Evolutionary conservation across 1,284 basidiomycete genomes (phyloP).

Genomic region (Sporisorium reilianum): DNA sequence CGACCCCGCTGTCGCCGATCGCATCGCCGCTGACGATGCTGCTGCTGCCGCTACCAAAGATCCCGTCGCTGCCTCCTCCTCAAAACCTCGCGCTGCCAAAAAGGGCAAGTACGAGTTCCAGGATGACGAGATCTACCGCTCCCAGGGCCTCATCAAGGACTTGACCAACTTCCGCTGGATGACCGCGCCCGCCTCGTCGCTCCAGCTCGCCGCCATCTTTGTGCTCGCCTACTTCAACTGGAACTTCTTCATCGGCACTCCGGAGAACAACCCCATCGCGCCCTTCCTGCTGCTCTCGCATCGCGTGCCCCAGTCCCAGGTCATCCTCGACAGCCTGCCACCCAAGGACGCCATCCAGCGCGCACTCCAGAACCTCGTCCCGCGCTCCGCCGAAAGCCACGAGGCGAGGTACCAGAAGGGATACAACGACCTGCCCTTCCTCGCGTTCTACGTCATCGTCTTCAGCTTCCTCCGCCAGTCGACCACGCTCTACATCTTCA

Average conservation of each 20-base stretch:
- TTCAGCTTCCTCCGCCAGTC: slow-evolving; percentile 90
- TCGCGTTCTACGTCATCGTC: slow-evolving; percentile 88
- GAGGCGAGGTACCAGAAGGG: slow-evolving; percentile 62
- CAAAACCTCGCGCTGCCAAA: slow-evolving; percentile 7
- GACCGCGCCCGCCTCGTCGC: slow-evolving; percentile 56
- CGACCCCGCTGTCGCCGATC: slow-evolving; percentile 44
- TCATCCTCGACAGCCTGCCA: slow-evolving; percentile 70
- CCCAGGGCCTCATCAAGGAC: slow-evolving; percentile 49
- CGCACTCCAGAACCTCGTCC: slow-evolving; percentile 33
- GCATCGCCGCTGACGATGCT: slow-evolving; percentile 26
- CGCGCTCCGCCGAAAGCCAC: slow-evolving; percentile 36
- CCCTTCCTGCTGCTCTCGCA: slow-evolving; percentile 83
- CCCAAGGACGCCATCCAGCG: slow-evolving; percentile 28
- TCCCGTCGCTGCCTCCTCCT: slow-evolving; percentile 29
- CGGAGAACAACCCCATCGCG: slow-evolving; percentile 80
- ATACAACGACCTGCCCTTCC: slow-evolving; percentile 79
- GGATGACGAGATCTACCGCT: slow-evolving; percentile 46
- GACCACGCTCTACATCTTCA: slow-evolving; percentile 78
- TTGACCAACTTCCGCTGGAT: slow-evolving; percentile 62
- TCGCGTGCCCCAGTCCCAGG: slow-evolving; percentile 72
- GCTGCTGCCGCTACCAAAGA: slow-evolving; percentile 19
- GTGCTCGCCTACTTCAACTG: slow-evolving; percentile 81
- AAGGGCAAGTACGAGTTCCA: slow-evolving; percentile 21
- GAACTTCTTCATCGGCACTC: slow-evolving; percentile 72
- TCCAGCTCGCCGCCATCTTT: slow-evolving; percentile 77